These are phyloP conservation scores for Alternaria gaisen DNA, from an alignment of 2,329 filamentous ascomycete genomes.

Conservation along the genomic window DNA sequence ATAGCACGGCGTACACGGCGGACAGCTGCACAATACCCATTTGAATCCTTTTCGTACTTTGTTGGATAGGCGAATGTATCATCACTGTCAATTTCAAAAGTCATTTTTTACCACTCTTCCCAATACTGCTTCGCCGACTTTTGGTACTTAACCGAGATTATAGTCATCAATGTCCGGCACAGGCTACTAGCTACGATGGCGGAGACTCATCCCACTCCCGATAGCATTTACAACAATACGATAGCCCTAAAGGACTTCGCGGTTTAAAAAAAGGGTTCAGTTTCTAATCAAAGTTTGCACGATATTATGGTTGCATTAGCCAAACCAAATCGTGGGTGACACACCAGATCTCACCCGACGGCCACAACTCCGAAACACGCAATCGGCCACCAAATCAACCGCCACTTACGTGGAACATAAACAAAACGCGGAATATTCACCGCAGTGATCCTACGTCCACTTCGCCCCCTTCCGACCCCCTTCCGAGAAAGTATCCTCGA, in stretches of 20 bases:
- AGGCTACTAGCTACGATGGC: not conserved
- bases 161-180: constrained; percentile 1
- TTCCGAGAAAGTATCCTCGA: not conserved
- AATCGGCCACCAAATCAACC: constrained; percentile 1
- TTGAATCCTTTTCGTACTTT: constrained; percentile 27
- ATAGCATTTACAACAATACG: not conserved
- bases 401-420: constrained; percentile 7
- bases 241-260: not conserved
- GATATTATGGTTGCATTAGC: constrained; percentile 13
- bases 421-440: constrained; percentile 2
- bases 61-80: constrained; percentile 40
- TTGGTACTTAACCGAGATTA: constrained; percentile 19
- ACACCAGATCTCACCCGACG: constrained; percentile 20
- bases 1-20: constrained; percentile 44
- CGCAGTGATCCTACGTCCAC: not conserved
- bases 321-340: constrained; percentile 11
- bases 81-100: constrained; percentile 26
- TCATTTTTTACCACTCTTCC: constrained; percentile 8
- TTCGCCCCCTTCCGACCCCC: not conserved
- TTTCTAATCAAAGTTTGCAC: constrained; percentile 9
- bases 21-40: constrained; percentile 47
- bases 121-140: constrained; percentile 13
- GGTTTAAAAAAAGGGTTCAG: not conserved
- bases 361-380: constrained; percentile 30
- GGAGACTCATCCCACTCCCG: not conserved